Percentiles rank a stretch among this genome's conserved stretches.
Conservation (phyloP, 2,329 filamentous ascomycete genomes). For the Microsporum ferrugineum region DNA sequence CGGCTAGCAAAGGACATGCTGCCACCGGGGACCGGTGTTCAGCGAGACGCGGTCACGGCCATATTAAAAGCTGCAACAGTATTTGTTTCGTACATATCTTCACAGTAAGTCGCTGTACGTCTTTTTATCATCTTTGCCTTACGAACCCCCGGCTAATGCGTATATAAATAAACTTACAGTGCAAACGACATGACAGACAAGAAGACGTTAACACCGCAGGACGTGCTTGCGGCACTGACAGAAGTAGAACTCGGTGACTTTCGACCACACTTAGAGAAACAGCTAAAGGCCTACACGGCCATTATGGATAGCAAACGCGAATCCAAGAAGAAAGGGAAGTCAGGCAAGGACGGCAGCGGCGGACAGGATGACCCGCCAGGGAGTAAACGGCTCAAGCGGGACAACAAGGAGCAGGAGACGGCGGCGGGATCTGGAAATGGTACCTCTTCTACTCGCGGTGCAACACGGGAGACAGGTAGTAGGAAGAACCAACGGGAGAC, state of each 20-base stretch:
- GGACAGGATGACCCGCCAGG: constrained; percentile 47
- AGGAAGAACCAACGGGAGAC: neutral
- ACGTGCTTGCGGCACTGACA: constrained; percentile 49
- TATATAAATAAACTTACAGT: constrained; percentile 24
- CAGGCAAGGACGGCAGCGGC: constrained; percentile 43
- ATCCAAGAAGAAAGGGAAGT: constrained; percentile 31
- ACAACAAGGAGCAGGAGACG: constrained; percentile 18
- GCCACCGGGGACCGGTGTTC: constrained; percentile 53
- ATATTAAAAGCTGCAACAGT: constrained; percentile 56
- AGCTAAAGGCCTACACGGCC: constrained; percentile 41
- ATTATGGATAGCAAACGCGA: constrained; percentile 26
- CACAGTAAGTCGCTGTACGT: constrained; percentile 37
- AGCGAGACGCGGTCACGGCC: constrained; percentile 53
- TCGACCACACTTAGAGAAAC: constrained; percentile 46
- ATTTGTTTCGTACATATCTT: constrained; percentile 53
- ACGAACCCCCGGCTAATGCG: neutral
- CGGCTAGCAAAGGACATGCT: constrained; percentile 53
- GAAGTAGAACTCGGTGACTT: constrained; percentile 53
- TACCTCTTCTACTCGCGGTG: neutral
- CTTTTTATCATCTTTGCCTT: neutral
- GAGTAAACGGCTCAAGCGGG: constrained; percentile 16
- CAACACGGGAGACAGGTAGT: neutral
- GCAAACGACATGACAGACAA: constrained; percentile 52
- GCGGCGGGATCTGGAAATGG: constrained; percentile 5
- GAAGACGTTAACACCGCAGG: constrained; percentile 50